Evolutionary conservation across 23 red algal species (phyloP).

Genomic region (Cyanidiococcus yangmingshanensis): DNA sequence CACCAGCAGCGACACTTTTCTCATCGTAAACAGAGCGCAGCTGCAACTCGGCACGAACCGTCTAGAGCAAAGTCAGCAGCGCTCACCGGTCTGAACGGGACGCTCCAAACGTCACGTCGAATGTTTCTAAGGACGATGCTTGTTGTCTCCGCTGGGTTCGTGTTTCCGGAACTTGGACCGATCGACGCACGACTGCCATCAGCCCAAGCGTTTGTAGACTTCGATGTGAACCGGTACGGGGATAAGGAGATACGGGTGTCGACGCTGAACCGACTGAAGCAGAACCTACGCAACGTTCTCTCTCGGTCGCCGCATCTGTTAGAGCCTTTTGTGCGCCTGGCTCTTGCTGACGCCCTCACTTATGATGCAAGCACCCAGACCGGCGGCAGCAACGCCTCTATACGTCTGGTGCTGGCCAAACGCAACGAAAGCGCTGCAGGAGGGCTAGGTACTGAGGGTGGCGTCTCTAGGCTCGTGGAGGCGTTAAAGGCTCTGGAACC

Average conservation of each 20-base stretch:
- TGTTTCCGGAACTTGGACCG: neutral
- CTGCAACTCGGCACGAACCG: too few relatives aligned
- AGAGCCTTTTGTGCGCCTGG: slow-evolving; percentile 44
- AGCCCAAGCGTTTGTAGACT: slow-evolving; percentile 15
- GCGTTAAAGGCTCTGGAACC: slow-evolving; percentile 35
- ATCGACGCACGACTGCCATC: neutral
- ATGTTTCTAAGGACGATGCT: neutral
- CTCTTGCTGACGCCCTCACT: slow-evolving; percentile 68
- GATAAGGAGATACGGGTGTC: slow-evolving; percentile 48
- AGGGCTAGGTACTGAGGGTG: slow-evolving; percentile 14
- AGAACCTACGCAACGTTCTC: slow-evolving; percentile 69
- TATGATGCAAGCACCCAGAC: slow-evolving; percentile 51
- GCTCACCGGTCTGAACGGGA: too few relatives aligned
- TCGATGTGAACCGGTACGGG: slow-evolving; percentile 32
- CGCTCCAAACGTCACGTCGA: neutral
- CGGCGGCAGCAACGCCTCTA: slow-evolving; percentile 71
- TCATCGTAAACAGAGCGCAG: too few relatives aligned
- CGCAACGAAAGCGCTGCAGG: slow-evolving; percentile 28
- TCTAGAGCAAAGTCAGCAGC: too few relatives aligned
- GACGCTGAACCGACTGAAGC: slow-evolving; percentile 61
- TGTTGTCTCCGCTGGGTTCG: neutral
- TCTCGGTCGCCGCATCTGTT: slow-evolving; percentile 56
- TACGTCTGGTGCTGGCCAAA: slow-evolving; percentile 44
- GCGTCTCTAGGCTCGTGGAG: neutral
- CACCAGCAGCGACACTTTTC: too few relatives aligned